A percentile compares a stretch with the other conserved stretches of the same genome.
These are phyloP conservation scores for Apocynum venetum DNA, from an alignment of 257 asterid genomes.

Conservation along the genomic window DNA sequence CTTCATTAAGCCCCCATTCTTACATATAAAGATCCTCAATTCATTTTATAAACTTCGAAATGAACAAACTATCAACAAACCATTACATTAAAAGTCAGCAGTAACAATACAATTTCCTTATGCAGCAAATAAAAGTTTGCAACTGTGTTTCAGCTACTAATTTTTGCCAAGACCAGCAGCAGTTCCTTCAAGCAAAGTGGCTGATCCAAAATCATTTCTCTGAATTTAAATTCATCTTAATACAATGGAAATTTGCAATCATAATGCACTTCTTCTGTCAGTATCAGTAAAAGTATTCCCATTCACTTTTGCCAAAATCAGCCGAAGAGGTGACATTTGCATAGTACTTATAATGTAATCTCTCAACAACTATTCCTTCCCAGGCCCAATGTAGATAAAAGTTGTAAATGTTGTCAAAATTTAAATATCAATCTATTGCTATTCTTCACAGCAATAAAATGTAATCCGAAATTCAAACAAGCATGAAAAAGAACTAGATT, in stretches of 20 bases:
- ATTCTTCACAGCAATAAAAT: neutral
- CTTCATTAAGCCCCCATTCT: too few relatives aligned
- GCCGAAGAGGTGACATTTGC: neutral
- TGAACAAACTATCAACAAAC: too few relatives aligned
- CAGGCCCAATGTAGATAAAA: neutral
- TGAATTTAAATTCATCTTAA: neutral
- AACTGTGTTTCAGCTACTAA: neutral
- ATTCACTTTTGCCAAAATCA: neutral
- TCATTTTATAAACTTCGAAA: too few relatives aligned
- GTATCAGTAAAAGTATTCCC: neutral
- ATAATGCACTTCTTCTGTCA: neutral
- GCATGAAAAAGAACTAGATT: neutral
- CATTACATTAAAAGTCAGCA: neutral
- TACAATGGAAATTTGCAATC: neutral
- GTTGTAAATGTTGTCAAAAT: neutral
- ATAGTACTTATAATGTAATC: neutral
- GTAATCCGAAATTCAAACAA: constrained; percentile 1
- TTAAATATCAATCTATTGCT: neutral
- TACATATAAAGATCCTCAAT: too few relatives aligned
- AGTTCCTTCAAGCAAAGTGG: neutral
- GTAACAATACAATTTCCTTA: neutral
- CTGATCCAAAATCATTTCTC: neutral
- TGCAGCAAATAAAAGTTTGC: neutral
- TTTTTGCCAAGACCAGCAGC: neutral
- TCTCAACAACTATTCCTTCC: neutral